Evolutionary conservation across 2,329 filamentous ascomycete species (phyloP).

Genomic region (Sclerotinia spermophila): DNA sequence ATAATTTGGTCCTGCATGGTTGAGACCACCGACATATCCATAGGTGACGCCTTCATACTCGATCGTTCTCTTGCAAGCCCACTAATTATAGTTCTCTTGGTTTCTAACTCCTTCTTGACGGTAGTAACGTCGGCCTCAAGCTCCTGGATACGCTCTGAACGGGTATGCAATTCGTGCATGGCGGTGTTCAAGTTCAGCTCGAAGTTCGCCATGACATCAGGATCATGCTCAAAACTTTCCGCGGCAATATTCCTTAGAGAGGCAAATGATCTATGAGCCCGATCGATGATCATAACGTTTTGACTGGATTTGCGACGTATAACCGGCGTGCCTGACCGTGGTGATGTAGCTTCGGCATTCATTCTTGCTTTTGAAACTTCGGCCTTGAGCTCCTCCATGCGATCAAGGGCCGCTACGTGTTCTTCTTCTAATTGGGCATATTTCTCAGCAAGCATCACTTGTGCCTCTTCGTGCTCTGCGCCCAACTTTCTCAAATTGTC

Average conservation of each 20-base stretch:
- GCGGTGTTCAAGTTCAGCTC: conserved; percentile 87
- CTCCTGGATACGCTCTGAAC: conserved; percentile 85
- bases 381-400: conserved; percentile 87
- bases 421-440: conserved; percentile 81
- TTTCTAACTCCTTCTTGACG: conserved; percentile 93
- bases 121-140: conserved; percentile 80
- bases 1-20: conserved; percentile 84
- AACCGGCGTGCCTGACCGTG: conserved; percentile 67
- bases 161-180: conserved; percentile 84
- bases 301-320: conserved; percentile 93
- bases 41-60: conserved; percentile 77
- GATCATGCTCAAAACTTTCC: conserved; percentile 78
- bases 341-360: conserved; percentile 45
- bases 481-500: conserved; percentile 67
- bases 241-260: conserved; percentile 83
- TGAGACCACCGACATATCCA: conserved; percentile 88
- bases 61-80: conserved; percentile 90
- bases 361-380: conserved; percentile 76
- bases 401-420: conserved; percentile 76
- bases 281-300: conserved; percentile 80
- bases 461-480: conserved; percentile 71
- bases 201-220: conserved; percentile 86
- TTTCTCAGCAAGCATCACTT: conserved; percentile 68
- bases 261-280: conserved; percentile 85
- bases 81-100: conserved; percentile 92